Base-by-base conservation (phyloP, 495 filamentous ascomycete species). In the Xylaria sp. region DNA sequence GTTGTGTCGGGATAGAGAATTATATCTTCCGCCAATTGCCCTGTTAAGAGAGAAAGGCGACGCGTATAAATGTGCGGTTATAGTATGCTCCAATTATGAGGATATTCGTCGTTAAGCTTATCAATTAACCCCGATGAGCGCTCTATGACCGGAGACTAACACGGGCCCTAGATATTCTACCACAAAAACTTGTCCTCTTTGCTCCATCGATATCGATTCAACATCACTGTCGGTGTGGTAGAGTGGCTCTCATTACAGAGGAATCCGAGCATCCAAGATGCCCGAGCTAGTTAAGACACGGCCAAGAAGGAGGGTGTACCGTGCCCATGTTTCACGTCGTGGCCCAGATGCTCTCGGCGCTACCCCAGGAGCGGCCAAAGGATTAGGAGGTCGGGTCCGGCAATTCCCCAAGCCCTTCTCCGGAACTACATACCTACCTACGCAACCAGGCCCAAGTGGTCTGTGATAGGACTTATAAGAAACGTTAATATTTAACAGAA, bases 241-340 rank as follows among this genome's bases (percentile, higher is more conserved):
- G 50, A 29, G 91, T 9, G 92, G 97, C 74, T 88, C 90, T 93
- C 90, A 0, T 98, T 95, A 80, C 93, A 97, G 76, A 89, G 89
- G 26, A 96, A 97, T 75, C 82, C 91, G 0, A 86, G 85, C 19
- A 53, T 88, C 84, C 17, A 97, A 94, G 94, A 92, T 95, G 77
- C 84, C 85, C 0, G 79, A 84, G 11, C 80, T 97, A 1, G 87
- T 88, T 53, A 88, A 89, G 90, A 93, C 29, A 88, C 90, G 26
- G 77, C 85, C 40, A 90, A 91, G 75, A 89, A 89, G 76, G 79
- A 90, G 52, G 90, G 91, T 58, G 74, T 26, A 72, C 87, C 6
- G 73, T 64, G 4, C 81, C 80, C 17, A 83, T 86, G 74, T 72
- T 87, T 14, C 75, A 80, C 35, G 72, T 87, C 5, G 77, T 85